Conservation (phyloP, 768 basidiomycete genomes). For the Lactifluus volemus region DNA sequence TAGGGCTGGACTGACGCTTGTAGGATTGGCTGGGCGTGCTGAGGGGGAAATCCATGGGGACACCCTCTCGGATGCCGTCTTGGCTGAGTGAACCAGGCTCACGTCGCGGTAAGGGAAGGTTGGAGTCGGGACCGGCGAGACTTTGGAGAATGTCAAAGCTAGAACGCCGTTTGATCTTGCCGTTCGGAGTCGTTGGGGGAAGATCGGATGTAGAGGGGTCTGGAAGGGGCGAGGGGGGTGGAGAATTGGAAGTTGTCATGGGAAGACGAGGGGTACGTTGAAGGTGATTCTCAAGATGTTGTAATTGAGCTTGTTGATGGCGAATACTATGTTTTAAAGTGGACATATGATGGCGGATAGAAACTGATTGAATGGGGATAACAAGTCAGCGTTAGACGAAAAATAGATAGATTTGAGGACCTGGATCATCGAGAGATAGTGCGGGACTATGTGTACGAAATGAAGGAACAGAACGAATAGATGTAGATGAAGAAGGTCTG, state of each 20-base stretch:
- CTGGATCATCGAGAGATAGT: slow-evolving; percentile 15
- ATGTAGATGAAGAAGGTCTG: slow-evolving; percentile 13
- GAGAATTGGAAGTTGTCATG: slow-evolving; percentile 31
- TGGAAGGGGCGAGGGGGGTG: slow-evolving; percentile 30
- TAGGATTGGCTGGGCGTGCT: slow-evolving; percentile 32
- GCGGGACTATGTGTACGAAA: slow-evolving; percentile 15
- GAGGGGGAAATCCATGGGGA: slow-evolving; percentile 49
- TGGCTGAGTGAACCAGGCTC: slow-evolving; percentile 35
- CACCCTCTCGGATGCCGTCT: slow-evolving; percentile 63
- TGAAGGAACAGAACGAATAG: slow-evolving; percentile 9
- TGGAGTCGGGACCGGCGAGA: slow-evolving; percentile 71
- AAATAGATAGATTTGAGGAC: not conserved
- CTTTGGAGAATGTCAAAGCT: slow-evolving; percentile 65
- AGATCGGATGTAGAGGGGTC: slow-evolving; percentile 23
- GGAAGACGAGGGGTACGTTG: slow-evolving; percentile 60
- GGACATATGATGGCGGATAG: slow-evolving; percentile 71
- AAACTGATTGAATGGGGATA: slow-evolving; percentile 38
- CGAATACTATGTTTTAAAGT: slow-evolving; percentile 74
- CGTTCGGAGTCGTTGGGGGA: slow-evolving; percentile 17
- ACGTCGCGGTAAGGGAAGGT: slow-evolving; percentile 57
- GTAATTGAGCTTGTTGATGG: slow-evolving; percentile 75
- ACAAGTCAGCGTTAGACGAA: not conserved
- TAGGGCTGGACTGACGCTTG: slow-evolving; percentile 62
- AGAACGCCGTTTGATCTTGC: slow-evolving; percentile 50
- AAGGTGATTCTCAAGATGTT: slow-evolving; percentile 58